These are phyloP conservation scores for Lignosus rhinocerotis DNA, from an alignment of 1,284 basidiomycete genomes.

Conservation along the genomic window DNA sequence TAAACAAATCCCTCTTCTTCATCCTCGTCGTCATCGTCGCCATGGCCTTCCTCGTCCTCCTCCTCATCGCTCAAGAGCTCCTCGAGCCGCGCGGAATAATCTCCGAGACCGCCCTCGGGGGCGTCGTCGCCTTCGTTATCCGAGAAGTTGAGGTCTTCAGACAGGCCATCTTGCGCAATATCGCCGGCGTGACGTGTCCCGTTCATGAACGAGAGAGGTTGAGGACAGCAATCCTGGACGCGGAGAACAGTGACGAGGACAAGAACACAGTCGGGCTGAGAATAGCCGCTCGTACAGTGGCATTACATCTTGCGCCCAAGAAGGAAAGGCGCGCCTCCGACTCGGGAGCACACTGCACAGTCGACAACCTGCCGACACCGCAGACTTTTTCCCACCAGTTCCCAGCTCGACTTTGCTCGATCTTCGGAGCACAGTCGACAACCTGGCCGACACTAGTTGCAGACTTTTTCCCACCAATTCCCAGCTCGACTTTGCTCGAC, in stretches of 20 bases:
- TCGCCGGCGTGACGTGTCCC: constrained; percentile 26
- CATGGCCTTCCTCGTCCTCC: constrained; percentile 16
- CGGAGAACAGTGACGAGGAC: constrained; percentile 12
- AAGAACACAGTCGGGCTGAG: constrained; percentile 7
- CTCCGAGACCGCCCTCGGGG: constrained; percentile 42
- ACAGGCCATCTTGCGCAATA: constrained; percentile 5
- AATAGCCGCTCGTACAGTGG: background rate
- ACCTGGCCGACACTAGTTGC: no score
- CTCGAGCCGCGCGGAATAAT: constrained; percentile 74
- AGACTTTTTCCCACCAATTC: no score
- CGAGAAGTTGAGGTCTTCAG: constrained; percentile 31
- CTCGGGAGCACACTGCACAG: no score
- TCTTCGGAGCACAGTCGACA: no score
- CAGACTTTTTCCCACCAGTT: no score
- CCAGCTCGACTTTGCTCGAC: no score
- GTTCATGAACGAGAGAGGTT: constrained; percentile 30
- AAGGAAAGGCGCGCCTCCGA: background rate
- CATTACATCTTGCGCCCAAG: background rate
- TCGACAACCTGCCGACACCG: no score
- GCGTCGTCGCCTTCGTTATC: constrained; percentile 36
- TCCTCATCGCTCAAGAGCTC: constrained; percentile 60
- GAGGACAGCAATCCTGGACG: background rate
- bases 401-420: no score
- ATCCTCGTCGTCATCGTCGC: constrained; percentile 47
- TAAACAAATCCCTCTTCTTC: constrained; percentile 72